Base-by-base conservation (phyloP, 371 early-diverging fungal species). In the Mortierella polycephala region DNA sequence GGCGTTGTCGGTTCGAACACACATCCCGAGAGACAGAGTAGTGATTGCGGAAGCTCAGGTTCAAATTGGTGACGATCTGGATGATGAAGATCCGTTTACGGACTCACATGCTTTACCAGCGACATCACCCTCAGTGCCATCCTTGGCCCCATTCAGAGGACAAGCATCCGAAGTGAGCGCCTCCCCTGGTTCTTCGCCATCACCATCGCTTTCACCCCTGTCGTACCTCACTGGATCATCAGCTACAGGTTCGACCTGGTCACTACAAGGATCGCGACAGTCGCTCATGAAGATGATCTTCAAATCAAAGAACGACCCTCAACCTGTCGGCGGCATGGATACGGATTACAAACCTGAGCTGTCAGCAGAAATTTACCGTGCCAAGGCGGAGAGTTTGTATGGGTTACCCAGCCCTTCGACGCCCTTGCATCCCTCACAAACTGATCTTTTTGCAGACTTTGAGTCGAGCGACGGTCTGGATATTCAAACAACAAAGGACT, bases 251-350 rank as follows among this genome's bases (percentile, higher is more conserved):
- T 65, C 75, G 23, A 69, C 68, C 8, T 75, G 75, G 75, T 75
- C 75, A 1, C 51, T 75, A 14, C 75, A 75, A 23, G 69, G 75
- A 41, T 75, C 75, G 21, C 55, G 75, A 41, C 53, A 65, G 42
- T 69, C 75, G 14, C 62, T 75, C 16, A 75, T 75, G 75, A 75
- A 75, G 46, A 69, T 69, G 67, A 70, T 75, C 40, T 75, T 75
- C 51, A 75, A 75, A 23, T 57, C 75, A 5, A 75, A 63, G 45
- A 75, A 75, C 51, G 75, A 69, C 12, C 10, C 44, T 4, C 10
- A 62, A 20, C 20, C 65, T 7, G 21, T 63, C 1, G 52, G 57
- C 21, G 23, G 45, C 1, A 10, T 50, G n/a, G 58, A 66, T 2
- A 18, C 9, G 0, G 41, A 10, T 20, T 41, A 10, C 52, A 42